Conservation (phyloP, 169 alveolate genomes). For the Cryptosporidium ubiquitum region DNA sequence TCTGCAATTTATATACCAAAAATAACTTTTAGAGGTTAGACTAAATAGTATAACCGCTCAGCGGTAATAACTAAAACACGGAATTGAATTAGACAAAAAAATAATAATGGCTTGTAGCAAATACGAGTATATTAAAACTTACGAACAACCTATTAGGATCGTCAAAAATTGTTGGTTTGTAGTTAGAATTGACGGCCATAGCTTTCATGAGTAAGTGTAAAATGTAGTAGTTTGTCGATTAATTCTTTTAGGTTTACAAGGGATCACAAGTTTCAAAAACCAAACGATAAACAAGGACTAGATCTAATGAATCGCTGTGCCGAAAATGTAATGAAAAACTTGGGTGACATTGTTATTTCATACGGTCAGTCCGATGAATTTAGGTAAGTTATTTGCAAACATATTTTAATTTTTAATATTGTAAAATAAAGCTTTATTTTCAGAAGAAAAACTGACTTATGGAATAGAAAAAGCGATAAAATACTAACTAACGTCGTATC, state of each 20-base stretch:
- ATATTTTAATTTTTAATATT: not conserved
- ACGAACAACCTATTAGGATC: constrained; percentile 87
- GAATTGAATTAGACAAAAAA: not conserved
- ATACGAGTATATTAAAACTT: constrained; percentile 92
- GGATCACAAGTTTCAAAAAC: constrained; percentile 91
- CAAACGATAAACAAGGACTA: constrained; percentile 92
- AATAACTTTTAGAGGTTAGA: not conserved
- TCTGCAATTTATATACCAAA: not conserved
- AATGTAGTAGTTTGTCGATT: not conserved
- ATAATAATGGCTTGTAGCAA: constrained; percentile 86
- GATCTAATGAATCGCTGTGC: constrained; percentile 92
- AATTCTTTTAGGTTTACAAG: constrained; percentile 83
- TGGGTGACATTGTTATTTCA: constrained; percentile 92
- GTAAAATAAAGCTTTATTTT: constrained; percentile 82
- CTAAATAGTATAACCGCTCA: not conserved
- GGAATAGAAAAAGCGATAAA: constrained; percentile 86
- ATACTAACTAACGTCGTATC: constrained; percentile 91
- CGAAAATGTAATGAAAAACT: constrained; percentile 87
- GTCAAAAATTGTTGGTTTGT: constrained; percentile 91
- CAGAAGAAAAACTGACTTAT: constrained; percentile 83
- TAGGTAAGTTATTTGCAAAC: constrained; percentile 76
- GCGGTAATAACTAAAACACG: not conserved
- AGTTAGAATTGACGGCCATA: constrained; percentile 94
- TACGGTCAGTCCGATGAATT: constrained; percentile 95
- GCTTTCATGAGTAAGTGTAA: constrained; percentile 84